Base-by-base conservation (phyloP, 305 asterid species). In the Fraxinus greggii region DNA sequence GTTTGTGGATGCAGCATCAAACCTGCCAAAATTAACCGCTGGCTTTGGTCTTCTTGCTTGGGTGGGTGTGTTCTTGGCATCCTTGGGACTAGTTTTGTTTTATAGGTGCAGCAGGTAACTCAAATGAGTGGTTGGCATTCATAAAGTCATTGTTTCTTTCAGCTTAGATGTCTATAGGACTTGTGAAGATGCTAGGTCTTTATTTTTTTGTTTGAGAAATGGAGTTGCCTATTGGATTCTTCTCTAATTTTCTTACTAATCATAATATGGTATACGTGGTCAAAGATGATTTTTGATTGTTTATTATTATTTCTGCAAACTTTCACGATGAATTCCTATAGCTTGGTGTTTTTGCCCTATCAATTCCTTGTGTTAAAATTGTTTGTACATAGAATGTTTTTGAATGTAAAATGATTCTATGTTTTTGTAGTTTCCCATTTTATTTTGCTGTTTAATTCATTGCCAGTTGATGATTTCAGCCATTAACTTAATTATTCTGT, bases 51-150 rank as follows among this genome's bases (percentile, higher is more conserved):
- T 94, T 80, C 84, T 92, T 83, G 97, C 99, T 2, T 96, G 99
- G 99, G 88, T 89, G 90, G 99, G 98, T 80, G 98, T 89, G 81
- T 84, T 96, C 83, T 88, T 85, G 56, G 97, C 99, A 81, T 86
- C 95, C 19, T 72, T 86, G 70, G 99, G 99, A 82, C 86, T 93
- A 79, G 75, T 90, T 86, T 83, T 90, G 76, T 94, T 94, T 83
- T 96, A 93, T 84, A 92, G 97, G 83, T 96, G 98, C 86, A 96
- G 98, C 98, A 92, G 98, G 99, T 94, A 91, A 85, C 23, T 78
- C 61, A 45, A 17, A 24, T 79, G 59, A 51, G 75, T 54, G 42
- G 38, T 59, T 83, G 76, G 31, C 40, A 32, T 51, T 76, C 54
- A 80, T 31, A 1, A 69, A 69, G 23, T 83, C 31, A 0, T 40